A percentile compares a stretch with the other conserved stretches of the same genome.
Evolutionary conservation across 306 rosid genomes (phyloP).

Genomic region (Sicyos edulis): DNA sequence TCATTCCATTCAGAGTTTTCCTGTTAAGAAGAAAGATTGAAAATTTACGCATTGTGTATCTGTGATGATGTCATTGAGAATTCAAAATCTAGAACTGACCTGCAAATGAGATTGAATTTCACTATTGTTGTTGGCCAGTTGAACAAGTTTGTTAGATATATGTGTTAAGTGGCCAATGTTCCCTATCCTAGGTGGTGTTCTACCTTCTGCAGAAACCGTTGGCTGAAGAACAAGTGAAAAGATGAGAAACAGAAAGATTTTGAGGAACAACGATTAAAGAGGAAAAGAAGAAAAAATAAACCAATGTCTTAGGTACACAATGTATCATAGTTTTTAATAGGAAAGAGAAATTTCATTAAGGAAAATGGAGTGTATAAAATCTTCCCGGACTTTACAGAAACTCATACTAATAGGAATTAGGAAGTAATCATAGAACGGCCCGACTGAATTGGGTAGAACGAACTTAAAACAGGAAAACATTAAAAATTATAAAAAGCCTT

Average conservation of each 20-base stretch:
- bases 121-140: constrained; percentile 55
- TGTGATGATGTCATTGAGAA: not conserved
- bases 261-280: not conserved
- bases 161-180: constrained; percentile 90
- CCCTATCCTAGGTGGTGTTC: constrained; percentile 72
- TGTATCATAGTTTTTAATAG: not conserved
- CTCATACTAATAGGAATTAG: not conserved
- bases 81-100: constrained; percentile 32
- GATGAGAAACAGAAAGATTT: constrained; percentile 12
- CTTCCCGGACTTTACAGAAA: not conserved
- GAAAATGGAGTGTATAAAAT: not conserved
- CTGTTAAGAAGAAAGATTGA: constrained; percentile 34
- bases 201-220: constrained; percentile 65
- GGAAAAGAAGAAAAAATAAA: not conserved
- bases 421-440: not conserved
- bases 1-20: constrained; percentile 75
- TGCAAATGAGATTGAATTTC: constrained; percentile 65
- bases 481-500: not conserved
- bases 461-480: not conserved
- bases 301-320: not conserved
- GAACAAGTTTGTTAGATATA: constrained; percentile 79
- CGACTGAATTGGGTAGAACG: not conserved
- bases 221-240: constrained; percentile 58
- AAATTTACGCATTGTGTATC: not conserved
- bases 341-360: constrained; percentile 13